Evolutionary conservation across 441 rosid species (phyloP), one percentile per base, ranked within the genome.

Genomic region (Populus tomentosa): DNA sequence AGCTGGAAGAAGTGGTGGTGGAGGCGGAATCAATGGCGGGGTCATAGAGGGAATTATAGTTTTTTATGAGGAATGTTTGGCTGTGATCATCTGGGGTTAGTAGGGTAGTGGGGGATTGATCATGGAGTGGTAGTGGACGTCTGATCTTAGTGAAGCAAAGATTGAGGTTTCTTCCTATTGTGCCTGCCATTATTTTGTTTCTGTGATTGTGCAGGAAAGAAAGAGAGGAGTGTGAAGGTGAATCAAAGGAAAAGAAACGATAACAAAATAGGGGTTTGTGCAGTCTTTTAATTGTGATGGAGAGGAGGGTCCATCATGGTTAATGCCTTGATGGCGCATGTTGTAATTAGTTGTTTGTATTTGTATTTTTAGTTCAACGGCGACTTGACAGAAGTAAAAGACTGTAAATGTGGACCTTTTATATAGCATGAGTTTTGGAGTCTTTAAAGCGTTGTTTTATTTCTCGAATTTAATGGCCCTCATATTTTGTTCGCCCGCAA

Each of bases 11-110:
- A 38, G 78, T 6, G 50, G 88, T 67, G 42, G 80, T 69, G 81
- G 86, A 59, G 76, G 82, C 30, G 20, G 83, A 32, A 78, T 75
- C 80, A 59, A 76, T 76, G 62, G 82, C 7, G 76, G 64, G 35
- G 74, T 88, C 89, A 73, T 79, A 87, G 70, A 90, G 89, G 73
- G 90, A 83, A 90, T 91, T 89, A 79, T 80, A 90, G 80, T 78
- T 92, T 67, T 84, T 88, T 62, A 87, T 61, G 62, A 82, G 77
- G 73, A 80, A 78, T 5, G 83, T 85, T 68, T 69, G 86, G 79
- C 71, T 42, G 14, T 56, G 80, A 53, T 73, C 75, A 40, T 75
- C 80, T 10, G 81, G 72, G 65, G 77, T 61, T 7, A 40, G 67
- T 18, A 21, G 35, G 63, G 75, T 35, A 61, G 79, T 75, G 61